Evolutionary conservation across 2,329 filamentous ascomycete genomes (phyloP).

Genomic region (Cercospora sp.): DNA sequence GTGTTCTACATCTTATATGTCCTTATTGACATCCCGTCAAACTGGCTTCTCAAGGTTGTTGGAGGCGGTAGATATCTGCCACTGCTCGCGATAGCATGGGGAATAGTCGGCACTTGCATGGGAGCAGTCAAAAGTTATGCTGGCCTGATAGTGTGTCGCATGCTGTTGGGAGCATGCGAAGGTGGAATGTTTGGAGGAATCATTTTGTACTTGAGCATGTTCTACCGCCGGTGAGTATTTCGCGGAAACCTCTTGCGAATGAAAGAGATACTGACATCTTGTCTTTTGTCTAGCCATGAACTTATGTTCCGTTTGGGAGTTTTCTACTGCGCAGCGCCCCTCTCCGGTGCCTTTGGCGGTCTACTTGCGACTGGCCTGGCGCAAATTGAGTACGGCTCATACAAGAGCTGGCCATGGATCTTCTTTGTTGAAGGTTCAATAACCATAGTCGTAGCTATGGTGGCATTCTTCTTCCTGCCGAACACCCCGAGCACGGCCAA

Average conservation of each 20-base stretch:
- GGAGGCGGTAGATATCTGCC: constrained; percentile 47
- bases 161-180: constrained; percentile 47
- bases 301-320: constrained; percentile 45
- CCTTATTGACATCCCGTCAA: constrained; percentile 45
- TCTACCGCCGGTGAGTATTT: constrained; percentile 36
- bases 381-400: constrained; percentile 41
- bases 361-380: constrained; percentile 47
- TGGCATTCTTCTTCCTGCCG: constrained; percentile 58
- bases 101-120: constrained; percentile 44
- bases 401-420: constrained; percentile 44
- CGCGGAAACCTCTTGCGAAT: neutral
- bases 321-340: constrained; percentile 41
- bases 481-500: constrained; percentile 53
- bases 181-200: constrained; percentile 42
- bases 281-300: constrained; percentile 35
- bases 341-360: constrained; percentile 47
- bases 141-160: constrained; percentile 44
- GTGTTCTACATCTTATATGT: constrained; percentile 51
- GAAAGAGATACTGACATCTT: neutral
- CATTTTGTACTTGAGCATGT: constrained; percentile 47
- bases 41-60: constrained; percentile 45
- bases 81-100: constrained; percentile 44
- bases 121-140: constrained; percentile 46
- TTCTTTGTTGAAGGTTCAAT: constrained; percentile 53
- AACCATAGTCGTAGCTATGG: constrained; percentile 54